Evolutionary conservation across 345 rosid genomes (phyloP).

Genomic region (Nasturtium officinale): DNA sequence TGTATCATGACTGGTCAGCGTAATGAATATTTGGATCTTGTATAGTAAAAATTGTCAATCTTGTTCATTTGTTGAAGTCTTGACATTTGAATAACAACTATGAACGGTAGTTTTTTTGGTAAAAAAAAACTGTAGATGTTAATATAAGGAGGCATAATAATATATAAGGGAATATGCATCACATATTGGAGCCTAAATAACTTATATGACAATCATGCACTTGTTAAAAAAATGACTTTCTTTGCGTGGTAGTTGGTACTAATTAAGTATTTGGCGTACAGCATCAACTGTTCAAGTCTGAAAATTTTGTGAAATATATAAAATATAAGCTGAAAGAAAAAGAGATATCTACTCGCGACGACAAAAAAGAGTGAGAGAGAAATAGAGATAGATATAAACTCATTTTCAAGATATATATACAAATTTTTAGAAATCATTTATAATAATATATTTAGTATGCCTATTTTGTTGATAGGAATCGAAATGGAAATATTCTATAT

Average conservation of each 20-base stretch:
- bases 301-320: background rate
- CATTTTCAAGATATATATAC: no score
- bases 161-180: no score
- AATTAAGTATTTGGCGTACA: background rate
- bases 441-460: background rate
- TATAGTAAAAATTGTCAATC: background rate
- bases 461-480: background rate
- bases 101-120: no score
- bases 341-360: no score
- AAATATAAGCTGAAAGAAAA: conserved; percentile 3
- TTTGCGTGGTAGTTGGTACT: background rate
- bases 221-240: background rate
- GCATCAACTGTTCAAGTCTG: background rate
- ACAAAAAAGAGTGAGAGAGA: no score
- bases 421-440: no score
- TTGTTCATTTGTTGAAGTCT: background rate
- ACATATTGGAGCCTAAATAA: background rate
- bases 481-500: background rate
- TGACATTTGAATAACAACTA: background rate
- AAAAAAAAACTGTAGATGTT: no score
- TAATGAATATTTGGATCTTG: background rate
- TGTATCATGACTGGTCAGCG: background rate
- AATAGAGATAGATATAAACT: background rate
- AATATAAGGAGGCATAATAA: no score
- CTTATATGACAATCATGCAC: background rate